Conservation (phyloP, 2,329 filamentous ascomycete species). For the Cytospora schulzeri region DNA sequence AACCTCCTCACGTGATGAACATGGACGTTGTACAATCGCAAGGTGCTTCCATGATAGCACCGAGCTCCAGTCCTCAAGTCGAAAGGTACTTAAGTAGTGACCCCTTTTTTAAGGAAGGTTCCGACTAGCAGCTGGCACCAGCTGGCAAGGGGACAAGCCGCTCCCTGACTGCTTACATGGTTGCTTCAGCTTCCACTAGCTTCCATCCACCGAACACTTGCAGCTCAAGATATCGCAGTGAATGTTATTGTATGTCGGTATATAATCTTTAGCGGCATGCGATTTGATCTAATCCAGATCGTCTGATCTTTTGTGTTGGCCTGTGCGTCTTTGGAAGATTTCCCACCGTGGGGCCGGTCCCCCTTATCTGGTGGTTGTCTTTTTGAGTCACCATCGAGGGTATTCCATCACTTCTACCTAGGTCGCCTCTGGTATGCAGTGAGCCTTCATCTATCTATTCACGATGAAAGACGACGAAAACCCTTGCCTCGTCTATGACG, state of each 20-base stretch:
- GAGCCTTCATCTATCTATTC: neutral
- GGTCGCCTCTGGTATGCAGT: neutral
- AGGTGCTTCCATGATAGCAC: too few relatives aligned
- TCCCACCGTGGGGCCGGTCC: neutral
- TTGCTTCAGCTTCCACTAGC: neutral
- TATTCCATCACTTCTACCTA: neutral
- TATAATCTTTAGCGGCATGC: neutral
- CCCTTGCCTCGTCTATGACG: slow-evolving; percentile 22
- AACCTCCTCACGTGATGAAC: neutral
- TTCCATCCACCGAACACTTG: neutral
- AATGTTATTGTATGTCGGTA: neutral
- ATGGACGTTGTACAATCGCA: too few relatives aligned
- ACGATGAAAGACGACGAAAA: slow-evolving; percentile 21
- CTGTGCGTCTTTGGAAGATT: neutral
- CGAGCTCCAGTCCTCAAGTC: too few relatives aligned
- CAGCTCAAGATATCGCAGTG: neutral
- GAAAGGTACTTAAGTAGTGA: neutral
- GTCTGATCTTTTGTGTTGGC: neutral
- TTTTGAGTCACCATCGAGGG: neutral
- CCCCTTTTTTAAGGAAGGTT: neutral
- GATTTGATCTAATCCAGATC: neutral
- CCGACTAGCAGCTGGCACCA: neutral
- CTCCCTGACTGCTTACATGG: neutral
- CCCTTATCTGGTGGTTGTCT: neutral
- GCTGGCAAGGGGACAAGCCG: neutral